These are phyloP conservation scores for Monosporascus sp. DNA, from an alignment of 2,329 filamentous ascomycete species.

Conservation along the genomic window DNA sequence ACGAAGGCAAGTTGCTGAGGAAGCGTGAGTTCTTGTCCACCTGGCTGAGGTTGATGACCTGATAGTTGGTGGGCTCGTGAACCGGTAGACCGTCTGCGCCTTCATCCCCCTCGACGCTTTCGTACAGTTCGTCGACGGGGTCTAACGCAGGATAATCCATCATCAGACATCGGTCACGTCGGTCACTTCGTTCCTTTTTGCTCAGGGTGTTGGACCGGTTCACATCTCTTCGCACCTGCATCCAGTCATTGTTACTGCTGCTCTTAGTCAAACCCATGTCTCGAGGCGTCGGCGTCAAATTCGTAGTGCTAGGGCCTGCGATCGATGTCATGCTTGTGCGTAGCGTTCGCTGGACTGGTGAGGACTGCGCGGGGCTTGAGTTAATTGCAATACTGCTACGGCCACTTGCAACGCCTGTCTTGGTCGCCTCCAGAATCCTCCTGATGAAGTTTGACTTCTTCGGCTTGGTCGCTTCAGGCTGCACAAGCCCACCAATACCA, in stretches of 20 bases:
- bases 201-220: constrained; percentile 93
- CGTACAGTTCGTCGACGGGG: constrained; percentile 83
- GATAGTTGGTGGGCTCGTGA: constrained; percentile 76
- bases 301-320: constrained; percentile 35
- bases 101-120: constrained; percentile 84
- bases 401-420: constrained; percentile 86
- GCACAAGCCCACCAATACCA: constrained; percentile 71
- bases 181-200: constrained; percentile 77
- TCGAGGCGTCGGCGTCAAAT: constrained; percentile 45
- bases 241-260: constrained; percentile 70
- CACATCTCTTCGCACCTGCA: constrained; percentile 93
- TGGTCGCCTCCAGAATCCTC: constrained; percentile 89
- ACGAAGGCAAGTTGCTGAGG: constrained; percentile 74
- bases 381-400: constrained; percentile 75
- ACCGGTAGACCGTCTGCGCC: constrained; percentile 79
- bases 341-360: constrained; percentile 37
- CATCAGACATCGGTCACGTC: constrained; percentile 88
- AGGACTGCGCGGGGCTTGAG: constrained; percentile 35
- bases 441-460: constrained; percentile 91
- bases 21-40: constrained; percentile 97
- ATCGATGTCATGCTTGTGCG: constrained; percentile 40
- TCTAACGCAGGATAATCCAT: constrained; percentile 84
- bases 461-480: constrained; percentile 53
- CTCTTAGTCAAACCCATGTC: constrained; percentile 65
- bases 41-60: constrained; percentile 70